These are phyloP conservation scores for Papilionanthe hybrid DNA, from an alignment of 116 monocot species.

Conservation along the genomic window DNA sequence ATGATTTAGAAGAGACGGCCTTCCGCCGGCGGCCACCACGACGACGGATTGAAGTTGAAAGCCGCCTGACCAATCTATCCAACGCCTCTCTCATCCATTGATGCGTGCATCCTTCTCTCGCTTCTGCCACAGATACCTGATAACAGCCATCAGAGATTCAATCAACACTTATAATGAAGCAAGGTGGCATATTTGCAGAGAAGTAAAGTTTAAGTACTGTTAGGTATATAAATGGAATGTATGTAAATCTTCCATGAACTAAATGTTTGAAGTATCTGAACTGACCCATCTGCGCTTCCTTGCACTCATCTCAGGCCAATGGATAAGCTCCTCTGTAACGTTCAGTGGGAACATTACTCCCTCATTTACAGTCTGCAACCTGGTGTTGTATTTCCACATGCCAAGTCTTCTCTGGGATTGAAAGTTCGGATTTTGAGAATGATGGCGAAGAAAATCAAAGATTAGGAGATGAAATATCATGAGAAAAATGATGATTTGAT, in stretches of 20 bases:
- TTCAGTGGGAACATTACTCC: conserved; percentile 70
- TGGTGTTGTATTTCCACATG: conserved; percentile 60
- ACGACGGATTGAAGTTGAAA: conserved; percentile 7
- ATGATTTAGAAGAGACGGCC: neutral
- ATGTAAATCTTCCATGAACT: too few relatives aligned
- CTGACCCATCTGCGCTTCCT: conserved; percentile 66
- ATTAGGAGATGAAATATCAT: neutral
- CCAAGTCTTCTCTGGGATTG: conserved; percentile 43
- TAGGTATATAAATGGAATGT: too few relatives aligned
- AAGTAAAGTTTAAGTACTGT: too few relatives aligned
- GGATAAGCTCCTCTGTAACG: conserved; percentile 47
- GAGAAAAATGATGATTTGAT: neutral
- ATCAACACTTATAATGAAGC: too few relatives aligned
- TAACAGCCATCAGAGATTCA: neutral
- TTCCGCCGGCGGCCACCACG: neutral
- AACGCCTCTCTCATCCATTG: conserved; percentile 83
- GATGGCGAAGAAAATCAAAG: neutral
- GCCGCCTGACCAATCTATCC: conserved; percentile 34
- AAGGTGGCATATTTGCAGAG: too few relatives aligned
- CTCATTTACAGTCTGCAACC: conserved; percentile 31
- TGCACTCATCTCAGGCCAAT: conserved; percentile 68
- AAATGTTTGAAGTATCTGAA: neutral
- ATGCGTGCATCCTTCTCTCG: conserved; percentile 48
- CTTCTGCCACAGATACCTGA: conserved; percentile 54
- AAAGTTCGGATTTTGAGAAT: neutral